Percentiles rank a stretch among this genome's conserved stretches.
Evolutionary conservation across 352 stramenopile genomes (phyloP).

Genomic region (Phytopythium vexans): DNA sequence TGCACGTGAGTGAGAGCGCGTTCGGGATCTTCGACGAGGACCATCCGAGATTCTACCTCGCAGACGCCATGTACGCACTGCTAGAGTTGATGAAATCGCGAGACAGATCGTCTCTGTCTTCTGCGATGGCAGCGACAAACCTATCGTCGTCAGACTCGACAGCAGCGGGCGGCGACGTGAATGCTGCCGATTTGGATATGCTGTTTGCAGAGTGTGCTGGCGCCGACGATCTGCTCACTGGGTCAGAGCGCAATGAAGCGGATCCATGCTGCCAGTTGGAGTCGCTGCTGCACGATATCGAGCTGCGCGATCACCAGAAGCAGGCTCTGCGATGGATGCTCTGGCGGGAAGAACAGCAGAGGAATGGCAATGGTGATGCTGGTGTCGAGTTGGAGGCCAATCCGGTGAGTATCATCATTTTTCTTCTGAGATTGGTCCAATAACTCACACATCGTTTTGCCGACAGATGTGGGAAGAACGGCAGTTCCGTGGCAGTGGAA

Average conservation of each 20-base stretch:
- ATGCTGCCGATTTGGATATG: slow-evolving; percentile 47
- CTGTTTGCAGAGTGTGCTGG: slow-evolving; percentile 68
- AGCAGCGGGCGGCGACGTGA: slow-evolving; percentile 13
- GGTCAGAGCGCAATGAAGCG: neutral
- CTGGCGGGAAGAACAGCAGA: slow-evolving; percentile 59
- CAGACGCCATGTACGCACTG: slow-evolving; percentile 52
- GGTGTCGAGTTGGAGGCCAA: slow-evolving; percentile 30
- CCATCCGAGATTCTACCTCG: slow-evolving; percentile 59
- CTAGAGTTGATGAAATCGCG: slow-evolving; percentile 42
- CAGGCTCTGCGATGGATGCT: slow-evolving; percentile 86
- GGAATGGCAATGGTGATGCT: slow-evolving; percentile 5
- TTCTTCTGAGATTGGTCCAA: neutral
- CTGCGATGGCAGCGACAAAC: neutral
- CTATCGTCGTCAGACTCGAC: neutral
- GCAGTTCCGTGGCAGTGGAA: slow-evolving; percentile 30
- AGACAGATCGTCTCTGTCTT: slow-evolving; percentile 11
- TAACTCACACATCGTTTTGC: neutral
- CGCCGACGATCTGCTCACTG: slow-evolving; percentile 14
- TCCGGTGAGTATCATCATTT: slow-evolving; percentile 27
- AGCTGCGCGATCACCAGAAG: slow-evolving; percentile 79
- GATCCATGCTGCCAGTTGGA: slow-evolving; percentile 36
- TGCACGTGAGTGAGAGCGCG: slow-evolving; percentile 53
- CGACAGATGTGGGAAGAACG: slow-evolving; percentile 71
- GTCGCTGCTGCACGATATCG: slow-evolving; percentile 55
- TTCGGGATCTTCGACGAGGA: slow-evolving; percentile 67